Percentiles rank a stretch among this genome's conserved stretches.
These are phyloP conservation scores for Debaryomyces nepalensis DNA, from an alignment of 1,139 yeast genomes.

Conservation along the genomic window DNA sequence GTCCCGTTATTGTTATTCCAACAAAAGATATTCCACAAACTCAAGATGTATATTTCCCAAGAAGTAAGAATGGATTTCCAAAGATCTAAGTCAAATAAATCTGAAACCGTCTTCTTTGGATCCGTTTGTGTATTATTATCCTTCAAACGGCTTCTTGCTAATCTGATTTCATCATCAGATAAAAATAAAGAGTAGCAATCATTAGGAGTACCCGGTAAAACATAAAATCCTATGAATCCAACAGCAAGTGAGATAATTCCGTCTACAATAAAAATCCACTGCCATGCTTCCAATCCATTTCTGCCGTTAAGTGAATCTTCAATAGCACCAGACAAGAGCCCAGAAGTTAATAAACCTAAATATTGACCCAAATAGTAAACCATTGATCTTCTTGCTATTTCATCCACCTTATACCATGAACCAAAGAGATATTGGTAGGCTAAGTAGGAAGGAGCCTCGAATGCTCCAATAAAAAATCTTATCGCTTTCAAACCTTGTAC, in stretches of 20 bases:
- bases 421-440: constrained; percentile 66
- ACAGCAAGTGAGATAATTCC: constrained; percentile 63
- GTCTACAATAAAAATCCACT: constrained; percentile 75
- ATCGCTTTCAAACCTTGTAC: constrained; percentile 57
- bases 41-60: constrained; percentile 59
- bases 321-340: constrained; percentile 66
- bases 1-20: constrained; percentile 61
- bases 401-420: constrained; percentile 58
- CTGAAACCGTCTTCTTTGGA: constrained; percentile 31
- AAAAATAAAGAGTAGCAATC: constrained; percentile 59
- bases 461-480: constrained; percentile 64
- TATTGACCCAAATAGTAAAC: constrained; percentile 64
- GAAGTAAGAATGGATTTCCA: constrained; percentile 57
- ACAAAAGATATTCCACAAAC: constrained; percentile 60
- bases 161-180: constrained; percentile 64
- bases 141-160: constrained; percentile 61
- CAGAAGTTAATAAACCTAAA: constrained; percentile 65
- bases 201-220: constrained; percentile 73
- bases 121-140: constrained; percentile 43
- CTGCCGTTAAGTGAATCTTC: constrained; percentile 50
- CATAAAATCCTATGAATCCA: constrained; percentile 63
- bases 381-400: constrained; percentile 63
- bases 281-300: constrained; percentile 64
- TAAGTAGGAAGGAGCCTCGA: constrained; percentile 64
- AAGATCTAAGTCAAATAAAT: constrained; percentile 36